Evolutionary conservation across 2,329 filamentous ascomycete species (phyloP), one percentile per base, ranked within the genome.

Genomic region (Penicillium sp.): DNA sequence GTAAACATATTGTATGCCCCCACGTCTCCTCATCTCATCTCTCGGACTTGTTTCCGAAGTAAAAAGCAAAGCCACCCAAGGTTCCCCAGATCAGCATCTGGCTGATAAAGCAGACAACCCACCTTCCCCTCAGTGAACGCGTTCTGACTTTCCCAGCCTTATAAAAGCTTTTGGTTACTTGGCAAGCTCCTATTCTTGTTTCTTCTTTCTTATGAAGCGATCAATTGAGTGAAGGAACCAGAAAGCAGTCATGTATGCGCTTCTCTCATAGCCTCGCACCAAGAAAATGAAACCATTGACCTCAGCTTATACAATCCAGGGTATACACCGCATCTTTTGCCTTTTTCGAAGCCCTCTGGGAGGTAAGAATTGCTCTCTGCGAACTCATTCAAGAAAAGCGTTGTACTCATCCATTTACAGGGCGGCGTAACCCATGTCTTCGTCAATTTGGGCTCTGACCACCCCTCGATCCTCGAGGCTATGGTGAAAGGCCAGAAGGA

Each of bases 391-490:
- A 29, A 45, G 7, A 3, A 1, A 16, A 21, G 28, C 5, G 2
- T 4, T 3, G 33, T 45, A 26, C 54, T 29, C 24, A 40, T 7
- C 19, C 9, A 10, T 16, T 28, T 24, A 3, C 18, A 79, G 77
- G 77, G 79, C 5, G 80, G 79, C 37, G 75, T 82, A 45, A 77
- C 72, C 28, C 75, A 81, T 70, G 75, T 79, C 52, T 83, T 83
- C 47, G 80, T 81, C 40, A 82, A 83, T 53, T 65, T 82, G 7
- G 80, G 80, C n/a, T 81, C 79, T 2, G 80, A 83, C 18, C 80
- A 92, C 67, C 89, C 89, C 2, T 87, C 85, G 19, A 90, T 92
- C 67, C 85, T 92, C 31, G 89, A 92, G 73, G 90, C 89, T 10
- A 91, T 92, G 73, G 86, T 90, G 59, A 89, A 89, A 67, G 88